Conservation (phyloP, 2,329 filamentous ascomycete genomes). For the Metarhizium sp. region DNA sequence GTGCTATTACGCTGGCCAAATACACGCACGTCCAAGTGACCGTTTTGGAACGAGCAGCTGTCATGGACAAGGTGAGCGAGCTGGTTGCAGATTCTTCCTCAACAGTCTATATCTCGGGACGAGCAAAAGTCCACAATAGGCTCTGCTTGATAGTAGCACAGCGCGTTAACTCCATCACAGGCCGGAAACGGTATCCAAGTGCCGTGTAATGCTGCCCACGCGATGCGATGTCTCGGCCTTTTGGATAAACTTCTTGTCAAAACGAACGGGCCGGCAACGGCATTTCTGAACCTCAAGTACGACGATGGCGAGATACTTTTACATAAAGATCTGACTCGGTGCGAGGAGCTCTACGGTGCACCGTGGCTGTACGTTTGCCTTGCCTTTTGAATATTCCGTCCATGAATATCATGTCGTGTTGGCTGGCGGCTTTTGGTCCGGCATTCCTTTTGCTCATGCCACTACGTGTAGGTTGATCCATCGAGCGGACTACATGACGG, state of each 20-base stretch:
- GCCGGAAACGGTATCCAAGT: constrained; percentile 11
- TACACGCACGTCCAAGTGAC: constrained; percentile 6
- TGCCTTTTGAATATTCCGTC: neutral
- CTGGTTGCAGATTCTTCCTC: neutral
- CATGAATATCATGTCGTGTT: neutral
- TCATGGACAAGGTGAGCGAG: constrained; percentile 2
- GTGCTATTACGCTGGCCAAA: constrained; percentile 5
- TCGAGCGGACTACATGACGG: constrained; percentile 8
- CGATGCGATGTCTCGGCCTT: constrained; percentile 9
- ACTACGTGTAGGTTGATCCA: constrained; percentile 6
- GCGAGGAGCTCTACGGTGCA: constrained; percentile 9
- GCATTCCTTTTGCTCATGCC: neutral
- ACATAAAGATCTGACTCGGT: constrained; percentile 5
- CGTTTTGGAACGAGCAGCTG: constrained; percentile 5
- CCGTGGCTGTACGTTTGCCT: constrained; percentile 11
- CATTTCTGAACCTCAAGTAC: constrained; percentile 1
- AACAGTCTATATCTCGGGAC: too few species aligned
- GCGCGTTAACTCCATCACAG: constrained; percentile 1
- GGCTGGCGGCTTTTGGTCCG: neutral
- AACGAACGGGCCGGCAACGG: neutral
- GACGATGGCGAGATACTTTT: constrained; percentile 2
- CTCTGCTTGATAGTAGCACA: neutral
- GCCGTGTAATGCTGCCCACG: constrained; percentile 10
- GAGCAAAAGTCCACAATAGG: too few species aligned
- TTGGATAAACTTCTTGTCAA: constrained; percentile 7